A percentile compares a stretch with the other conserved stretches of the same genome.
Evolutionary conservation across 108 stramenopile genomes (phyloP).

Genomic region (Pseudonitzschia pungens): DNA sequence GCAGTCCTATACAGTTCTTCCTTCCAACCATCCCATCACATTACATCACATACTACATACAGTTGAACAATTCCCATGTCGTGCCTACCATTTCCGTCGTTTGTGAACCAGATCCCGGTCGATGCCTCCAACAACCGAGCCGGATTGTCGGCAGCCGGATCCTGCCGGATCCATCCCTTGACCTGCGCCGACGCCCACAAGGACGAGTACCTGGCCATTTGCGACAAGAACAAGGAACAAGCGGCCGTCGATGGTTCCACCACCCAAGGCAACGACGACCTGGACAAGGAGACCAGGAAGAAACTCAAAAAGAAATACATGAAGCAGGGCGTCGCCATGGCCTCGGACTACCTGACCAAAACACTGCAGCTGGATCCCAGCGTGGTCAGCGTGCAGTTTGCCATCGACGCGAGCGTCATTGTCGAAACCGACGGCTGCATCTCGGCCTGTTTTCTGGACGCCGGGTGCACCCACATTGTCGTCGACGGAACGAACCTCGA

Average conservation of each 20-base stretch:
- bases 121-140: slow-evolving; percentile 32
- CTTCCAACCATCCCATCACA: not conserved
- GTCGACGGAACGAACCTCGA: slow-evolving; percentile 49
- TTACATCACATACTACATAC: not conserved
- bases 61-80: slow-evolving; percentile 36
- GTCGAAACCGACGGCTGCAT: slow-evolving; percentile 69
- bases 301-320: slow-evolving; percentile 73
- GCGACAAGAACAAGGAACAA: slow-evolving; percentile 52
- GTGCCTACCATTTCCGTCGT: slow-evolving; percentile 71
- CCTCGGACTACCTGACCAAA: slow-evolving; percentile 50
- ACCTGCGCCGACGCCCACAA: not conserved
- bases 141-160: slow-evolving; percentile 52
- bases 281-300: slow-evolving; percentile 47
- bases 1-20: not conserved
- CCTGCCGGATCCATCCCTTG: slow-evolving; percentile 48
- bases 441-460: slow-evolving; percentile 77
- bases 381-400: slow-evolving; percentile 70
- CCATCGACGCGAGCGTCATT: slow-evolving; percentile 41
- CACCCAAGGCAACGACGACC: slow-evolving; percentile 24
- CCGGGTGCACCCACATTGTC: slow-evolving; percentile 67
- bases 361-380: slow-evolving; percentile 69
- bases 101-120: slow-evolving; percentile 47
- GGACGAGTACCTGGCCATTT: slow-evolving; percentile 50
- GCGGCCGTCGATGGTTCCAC: slow-evolving; percentile 32
- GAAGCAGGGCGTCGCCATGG: slow-evolving; percentile 76